phyloP scores from a whole-genome alignment of 192 early-diverging fungal species.

The Physocladia obscura region DNA sequence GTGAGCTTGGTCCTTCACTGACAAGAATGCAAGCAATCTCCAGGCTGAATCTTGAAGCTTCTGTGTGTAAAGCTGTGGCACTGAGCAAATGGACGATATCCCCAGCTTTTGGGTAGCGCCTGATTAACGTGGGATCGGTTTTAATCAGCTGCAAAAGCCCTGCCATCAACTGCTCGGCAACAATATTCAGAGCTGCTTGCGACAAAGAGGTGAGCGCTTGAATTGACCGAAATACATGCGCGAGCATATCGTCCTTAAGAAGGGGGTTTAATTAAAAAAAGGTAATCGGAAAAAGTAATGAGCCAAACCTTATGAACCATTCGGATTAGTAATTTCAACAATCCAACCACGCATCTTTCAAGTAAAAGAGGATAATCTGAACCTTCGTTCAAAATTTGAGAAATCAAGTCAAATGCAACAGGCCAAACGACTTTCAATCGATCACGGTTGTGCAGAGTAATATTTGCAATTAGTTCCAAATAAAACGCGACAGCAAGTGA shows the following conservation, averaged over 20 bases:
- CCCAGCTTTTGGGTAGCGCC: slow-evolving; percentile 46
- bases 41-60: slow-evolving; percentile 64
- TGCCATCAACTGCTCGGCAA: slow-evolving; percentile 76
- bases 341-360: slow-evolving; percentile 73
- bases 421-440: slow-evolving; percentile 64
- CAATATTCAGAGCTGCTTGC: slow-evolving; percentile 57
- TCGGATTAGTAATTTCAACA: slow-evolving; percentile 70
- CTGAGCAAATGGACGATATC: slow-evolving; percentile 56
- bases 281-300: slow-evolving; percentile 8
- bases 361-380: slow-evolving; percentile 57
- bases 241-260: slow-evolving; percentile 37
- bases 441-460: slow-evolving; percentile 76
- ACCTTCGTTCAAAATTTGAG: slow-evolving; percentile 69
- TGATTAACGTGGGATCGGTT: slow-evolving; percentile 45
- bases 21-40: slow-evolving; percentile 63
- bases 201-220: slow-evolving; percentile 57
- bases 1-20: slow-evolving; percentile 39
- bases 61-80: slow-evolving; percentile 56
- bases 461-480: slow-evolving; percentile 71
- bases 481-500: slow-evolving; percentile 70
- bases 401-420: slow-evolving; percentile 67
- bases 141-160: slow-evolving; percentile 69
- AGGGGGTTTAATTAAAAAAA: slow-evolving; percentile 36
- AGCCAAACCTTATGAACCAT: slow-evolving; percentile 65
- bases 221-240: slow-evolving; percentile 41